phyloP scores from a whole-genome alignment of 2,329 filamentous ascomycete genomes.

The Alternaria sp. region DNA sequence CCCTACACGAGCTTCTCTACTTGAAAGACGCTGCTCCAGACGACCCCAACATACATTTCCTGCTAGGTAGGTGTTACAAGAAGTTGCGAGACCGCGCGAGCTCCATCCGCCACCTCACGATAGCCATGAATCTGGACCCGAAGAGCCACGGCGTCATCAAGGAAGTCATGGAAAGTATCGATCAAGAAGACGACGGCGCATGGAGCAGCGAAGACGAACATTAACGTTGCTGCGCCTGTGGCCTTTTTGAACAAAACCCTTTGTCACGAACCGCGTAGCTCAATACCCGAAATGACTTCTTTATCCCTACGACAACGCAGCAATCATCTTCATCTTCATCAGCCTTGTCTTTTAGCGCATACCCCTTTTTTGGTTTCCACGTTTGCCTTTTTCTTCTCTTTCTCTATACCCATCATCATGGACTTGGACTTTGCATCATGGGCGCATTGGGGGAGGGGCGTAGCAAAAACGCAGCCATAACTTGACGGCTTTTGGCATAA shows the following conservation, averaged over 20 bases:
- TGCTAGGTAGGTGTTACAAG: conserved; percentile 79
- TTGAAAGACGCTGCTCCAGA: conserved; percentile 91
- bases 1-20: conserved; percentile 82
- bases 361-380: not conserved
- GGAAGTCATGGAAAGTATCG: conserved; percentile 91
- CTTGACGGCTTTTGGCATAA: not conserved
- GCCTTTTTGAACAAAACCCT: not conserved
- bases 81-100: conserved; percentile 65
- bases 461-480: not conserved
- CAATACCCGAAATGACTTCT: not conserved
- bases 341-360: conserved; percentile 2
- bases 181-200: conserved; percentile 67
- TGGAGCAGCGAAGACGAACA: conserved; percentile 45
- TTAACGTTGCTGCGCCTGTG: conserved; percentile 11
- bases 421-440: not conserved
- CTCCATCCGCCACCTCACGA: conserved; percentile 93
- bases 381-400: not conserved
- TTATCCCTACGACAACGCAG: not conserved
- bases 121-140: conserved; percentile 91
- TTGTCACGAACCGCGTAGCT: not conserved
- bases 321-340: not conserved
- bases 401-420: conserved; percentile 3
- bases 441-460: not conserved
- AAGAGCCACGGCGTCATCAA: conserved; percentile 97
- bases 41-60: conserved; percentile 94